Evolutionary conservation across 345 rosid genomes (phyloP).

Genomic region (Bruguiera parviflora): DNA sequence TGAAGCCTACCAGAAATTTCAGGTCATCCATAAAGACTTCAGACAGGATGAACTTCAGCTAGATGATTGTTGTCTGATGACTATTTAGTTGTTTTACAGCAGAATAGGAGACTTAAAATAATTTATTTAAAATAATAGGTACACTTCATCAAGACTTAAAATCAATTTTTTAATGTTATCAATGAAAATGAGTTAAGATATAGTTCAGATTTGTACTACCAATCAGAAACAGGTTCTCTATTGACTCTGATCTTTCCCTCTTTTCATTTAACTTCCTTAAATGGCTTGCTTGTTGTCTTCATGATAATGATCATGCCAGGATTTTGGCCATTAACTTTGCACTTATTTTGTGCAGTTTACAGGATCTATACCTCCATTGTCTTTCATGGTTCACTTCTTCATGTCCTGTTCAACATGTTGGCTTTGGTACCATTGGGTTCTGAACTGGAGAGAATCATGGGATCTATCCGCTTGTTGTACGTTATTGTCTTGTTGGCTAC

Average conservation of each 20-base stretch:
- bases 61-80: no score
- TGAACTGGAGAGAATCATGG: constrained; percentile 95
- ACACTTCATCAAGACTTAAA: no score
- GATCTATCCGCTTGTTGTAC: constrained; percentile 80
- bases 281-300: background rate
- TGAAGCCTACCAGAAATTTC: no score
- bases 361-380: constrained; percentile 71
- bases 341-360: constrained; percentile 58
- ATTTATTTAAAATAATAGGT: no score
- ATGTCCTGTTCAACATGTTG: constrained; percentile 92
- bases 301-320: background rate
- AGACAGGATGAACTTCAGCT: no score
- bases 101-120: no score
- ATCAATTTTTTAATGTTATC: background rate
- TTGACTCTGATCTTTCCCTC: background rate
- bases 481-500: constrained; percentile 70
- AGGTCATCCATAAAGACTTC: no score
- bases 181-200: background rate
- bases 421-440: constrained; percentile 96
- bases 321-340: constrained; percentile 9
- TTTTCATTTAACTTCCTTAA: background rate
- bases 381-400: constrained; percentile 89
- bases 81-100: no score
- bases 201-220: background rate
- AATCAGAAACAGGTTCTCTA: background rate